Evolutionary conservation across 148 eudicot genomes (phyloP).

Genomic region (Chenopodium quinoa): DNA sequence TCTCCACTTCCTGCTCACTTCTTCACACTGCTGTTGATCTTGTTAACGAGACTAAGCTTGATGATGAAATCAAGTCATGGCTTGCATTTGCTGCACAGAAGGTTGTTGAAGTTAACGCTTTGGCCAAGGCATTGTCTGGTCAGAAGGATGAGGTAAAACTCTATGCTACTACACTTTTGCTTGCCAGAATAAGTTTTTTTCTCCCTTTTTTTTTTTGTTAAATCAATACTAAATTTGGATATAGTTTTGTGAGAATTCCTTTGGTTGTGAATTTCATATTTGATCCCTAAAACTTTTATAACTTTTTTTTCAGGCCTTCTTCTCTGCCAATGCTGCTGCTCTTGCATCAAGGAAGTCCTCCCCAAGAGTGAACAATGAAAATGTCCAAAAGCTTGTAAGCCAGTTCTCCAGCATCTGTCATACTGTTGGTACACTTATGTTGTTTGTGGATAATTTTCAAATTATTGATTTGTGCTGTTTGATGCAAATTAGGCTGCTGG

Average conservation of each 20-base stretch:
- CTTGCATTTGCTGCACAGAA: conserved; percentile 96
- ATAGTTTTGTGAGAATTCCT: neutral
- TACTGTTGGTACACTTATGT: neutral
- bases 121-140: conserved; percentile 89
- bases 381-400: conserved; percentile 95
- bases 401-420: conserved; percentile 10
- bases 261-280: neutral
- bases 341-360: conserved; percentile 85
- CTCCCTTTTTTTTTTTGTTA: neutral
- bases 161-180: neutral
- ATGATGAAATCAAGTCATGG: conserved; percentile 88
- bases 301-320: conserved; percentile 58
- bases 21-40: conserved; percentile 96
- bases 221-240: neutral
- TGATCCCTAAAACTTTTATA: neutral
- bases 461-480: conserved; percentile 19
- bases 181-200: neutral
- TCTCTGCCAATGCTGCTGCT: conserved; percentile 87
- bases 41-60: conserved; percentile 84
- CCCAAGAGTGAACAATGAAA: conserved; percentile 84
- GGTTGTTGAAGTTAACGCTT: conserved; percentile 80
- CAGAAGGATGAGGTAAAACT: conserved; percentile 74
- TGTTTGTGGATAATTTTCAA: neutral
- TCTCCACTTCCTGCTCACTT: conserved; percentile 94
- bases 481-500: conserved; percentile 72